These are phyloP conservation scores for Globisporangium nunn DNA, from an alignment of 352 stramenopile genomes.

Conservation along the genomic window DNA sequence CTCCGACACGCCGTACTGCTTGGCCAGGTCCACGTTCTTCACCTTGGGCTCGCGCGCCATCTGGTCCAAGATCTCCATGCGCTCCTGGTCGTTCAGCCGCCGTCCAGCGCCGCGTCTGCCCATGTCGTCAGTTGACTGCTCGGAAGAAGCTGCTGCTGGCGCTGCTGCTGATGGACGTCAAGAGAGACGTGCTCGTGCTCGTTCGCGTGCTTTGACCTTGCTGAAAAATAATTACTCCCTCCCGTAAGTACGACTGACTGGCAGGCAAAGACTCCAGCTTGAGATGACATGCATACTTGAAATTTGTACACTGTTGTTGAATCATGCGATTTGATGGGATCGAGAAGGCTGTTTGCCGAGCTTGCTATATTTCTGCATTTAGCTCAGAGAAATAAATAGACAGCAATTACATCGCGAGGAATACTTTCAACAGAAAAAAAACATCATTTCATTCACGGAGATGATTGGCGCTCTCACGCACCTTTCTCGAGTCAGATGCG, in stretches of 20 bases:
- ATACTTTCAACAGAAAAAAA: too few species aligned
- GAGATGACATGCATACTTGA: neutral
- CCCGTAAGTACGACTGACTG: conserved; percentile 8
- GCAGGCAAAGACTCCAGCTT: neutral
- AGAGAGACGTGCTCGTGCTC: conserved; percentile 5
- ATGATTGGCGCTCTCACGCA: too few species aligned
- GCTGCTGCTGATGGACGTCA: conserved; percentile 13
- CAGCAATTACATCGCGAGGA: too few species aligned
- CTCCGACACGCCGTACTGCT: conserved; percentile 81
- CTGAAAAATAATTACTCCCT: neutral
- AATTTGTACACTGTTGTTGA: neutral
- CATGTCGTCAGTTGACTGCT: conserved; percentile 19
- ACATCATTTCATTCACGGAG: too few species aligned
- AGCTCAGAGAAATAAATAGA: too few species aligned
- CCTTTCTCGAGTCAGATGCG: too few species aligned
- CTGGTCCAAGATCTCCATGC: conserved; percentile 86
- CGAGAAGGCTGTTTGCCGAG: neutral
- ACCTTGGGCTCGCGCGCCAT: conserved; percentile 74
- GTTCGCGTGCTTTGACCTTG: neutral
- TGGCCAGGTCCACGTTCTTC: conserved; percentile 82
- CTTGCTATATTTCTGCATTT: too few species aligned
- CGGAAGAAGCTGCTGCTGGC: neutral
- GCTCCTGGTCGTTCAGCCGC: conserved; percentile 84
- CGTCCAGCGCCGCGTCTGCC: conserved; percentile 66
- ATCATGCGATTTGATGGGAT: neutral